A percentile compares a stretch with the other conserved stretches of the same genome.
These are phyloP conservation scores for Eucalyptus sp. DNA, from an alignment of 345 rosid genomes.

Conservation along the genomic window DNA sequence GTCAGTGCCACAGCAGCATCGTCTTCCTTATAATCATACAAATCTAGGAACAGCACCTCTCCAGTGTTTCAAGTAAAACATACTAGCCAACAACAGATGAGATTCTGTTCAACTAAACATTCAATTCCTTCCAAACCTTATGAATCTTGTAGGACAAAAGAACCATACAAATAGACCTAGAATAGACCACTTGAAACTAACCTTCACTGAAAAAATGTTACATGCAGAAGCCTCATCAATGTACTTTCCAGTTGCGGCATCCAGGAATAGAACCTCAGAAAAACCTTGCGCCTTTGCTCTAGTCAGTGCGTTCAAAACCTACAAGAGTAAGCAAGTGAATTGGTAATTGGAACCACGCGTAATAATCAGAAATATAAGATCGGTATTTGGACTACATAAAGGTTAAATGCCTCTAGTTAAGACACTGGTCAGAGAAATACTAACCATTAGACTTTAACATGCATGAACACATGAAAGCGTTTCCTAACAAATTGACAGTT, in stretches of 20 bases:
- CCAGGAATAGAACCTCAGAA: slow-evolving; percentile 52
- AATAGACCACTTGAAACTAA: background rate
- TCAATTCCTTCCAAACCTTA: background rate
- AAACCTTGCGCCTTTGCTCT: slow-evolving; percentile 60
- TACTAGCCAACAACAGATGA: background rate
- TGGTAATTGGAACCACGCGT: background rate
- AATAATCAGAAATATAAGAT: background rate
- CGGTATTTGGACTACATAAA: background rate
- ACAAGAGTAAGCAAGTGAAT: background rate
- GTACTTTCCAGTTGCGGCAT: slow-evolving; percentile 31
- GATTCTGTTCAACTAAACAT: background rate
- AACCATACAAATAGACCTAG: background rate
- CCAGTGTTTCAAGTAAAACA: background rate
- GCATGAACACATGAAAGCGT: background rate
- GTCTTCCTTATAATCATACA: background rate
- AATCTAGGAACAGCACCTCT: background rate
- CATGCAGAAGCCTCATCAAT: slow-evolving; percentile 60
- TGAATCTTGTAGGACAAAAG: background rate
- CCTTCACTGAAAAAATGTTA: slow-evolving; percentile 56
- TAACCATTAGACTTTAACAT: background rate
- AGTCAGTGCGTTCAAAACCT: slow-evolving; percentile 28
- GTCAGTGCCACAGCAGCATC: background rate
- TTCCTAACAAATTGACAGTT: background rate
- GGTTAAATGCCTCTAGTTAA: background rate
- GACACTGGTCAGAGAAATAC: background rate